A percentile compares a stretch with the other conserved stretches of the same genome.
Evolutionary conservation across 2,329 filamentous ascomycete species (phyloP).

Genomic region (Aspergillus viridinutans): DNA sequence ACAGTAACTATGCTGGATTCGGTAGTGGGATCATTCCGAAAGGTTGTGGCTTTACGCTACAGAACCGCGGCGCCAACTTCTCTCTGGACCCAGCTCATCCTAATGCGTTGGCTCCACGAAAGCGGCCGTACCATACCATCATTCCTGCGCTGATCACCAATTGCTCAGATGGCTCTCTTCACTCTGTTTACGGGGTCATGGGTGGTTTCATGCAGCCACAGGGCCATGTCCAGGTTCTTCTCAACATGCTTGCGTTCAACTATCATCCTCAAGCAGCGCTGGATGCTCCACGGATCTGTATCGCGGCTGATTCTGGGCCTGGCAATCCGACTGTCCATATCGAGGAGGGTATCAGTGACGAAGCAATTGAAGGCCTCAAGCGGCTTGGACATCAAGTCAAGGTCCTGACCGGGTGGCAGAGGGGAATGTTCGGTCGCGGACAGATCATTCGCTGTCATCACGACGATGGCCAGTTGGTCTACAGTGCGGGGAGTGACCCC

Average conservation of each 20-base stretch:
- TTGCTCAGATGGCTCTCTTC: slow-evolving; percentile 64
- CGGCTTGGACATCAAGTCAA: slow-evolving; percentile 69
- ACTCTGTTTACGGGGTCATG: slow-evolving; percentile 93
- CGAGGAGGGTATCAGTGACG: slow-evolving; percentile 73
- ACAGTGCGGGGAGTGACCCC: slow-evolving; percentile 83
- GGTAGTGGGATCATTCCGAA: slow-evolving; percentile 80
- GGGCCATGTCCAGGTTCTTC: slow-evolving; percentile 86
- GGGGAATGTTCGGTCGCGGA: slow-evolving; percentile 75
- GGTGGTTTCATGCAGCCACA: slow-evolving; percentile 98
- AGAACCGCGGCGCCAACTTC: slow-evolving; percentile 91
- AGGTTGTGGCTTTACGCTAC: slow-evolving; percentile 86
- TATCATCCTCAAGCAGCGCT: slow-evolving; percentile 81
- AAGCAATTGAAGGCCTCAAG: slow-evolving; percentile 63
- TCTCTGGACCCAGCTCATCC: slow-evolving; percentile 65
- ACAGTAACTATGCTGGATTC: slow-evolving; percentile 84
- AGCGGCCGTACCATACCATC: slow-evolving; percentile 95
- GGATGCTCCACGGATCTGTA: slow-evolving; percentile 86
- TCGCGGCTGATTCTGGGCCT: slow-evolving; percentile 66
- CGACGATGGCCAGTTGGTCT: slow-evolving; percentile 71
- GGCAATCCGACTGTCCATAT: slow-evolving; percentile 65
- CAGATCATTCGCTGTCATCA: slow-evolving; percentile 78
- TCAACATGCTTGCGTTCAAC: slow-evolving; percentile 82
- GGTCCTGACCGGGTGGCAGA: slow-evolving; percentile 61
- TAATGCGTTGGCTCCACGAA: slow-evolving; percentile 73
- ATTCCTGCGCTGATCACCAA: slow-evolving; percentile 91